Evolutionary conservation across 345 rosid species (phyloP).

Genomic region (Nephelium lappaceum): DNA sequence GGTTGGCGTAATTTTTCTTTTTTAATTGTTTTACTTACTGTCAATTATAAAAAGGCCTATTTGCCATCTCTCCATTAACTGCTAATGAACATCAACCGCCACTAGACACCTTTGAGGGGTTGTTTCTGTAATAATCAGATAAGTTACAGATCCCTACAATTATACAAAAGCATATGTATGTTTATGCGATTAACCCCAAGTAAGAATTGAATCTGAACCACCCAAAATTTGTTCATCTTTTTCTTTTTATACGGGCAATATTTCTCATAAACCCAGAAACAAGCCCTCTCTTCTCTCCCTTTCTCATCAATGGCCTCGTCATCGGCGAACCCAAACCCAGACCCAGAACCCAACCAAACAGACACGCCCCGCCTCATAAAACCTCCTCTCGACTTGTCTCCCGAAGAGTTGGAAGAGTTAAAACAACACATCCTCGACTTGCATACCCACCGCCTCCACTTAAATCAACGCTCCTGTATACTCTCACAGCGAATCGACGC

Average conservation of each 20-base stretch:
- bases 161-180: too few relatives aligned
- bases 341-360: not conserved
- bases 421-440: constrained; percentile 49
- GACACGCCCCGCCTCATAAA: constrained; percentile 46
- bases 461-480: constrained; percentile 66
- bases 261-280: not conserved
- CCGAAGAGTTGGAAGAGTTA: constrained; percentile 55
- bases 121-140: too few relatives aligned
- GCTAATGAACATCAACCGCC: too few relatives aligned
- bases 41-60: too few relatives aligned
- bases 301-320: constrained; percentile 18
- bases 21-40: too few relatives aligned
- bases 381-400: constrained; percentile 53
- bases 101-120: too few relatives aligned
- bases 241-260: constrained; percentile 14
- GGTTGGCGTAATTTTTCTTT: too few relatives aligned
- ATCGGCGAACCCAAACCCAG: constrained; percentile 22
- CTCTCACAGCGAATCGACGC: constrained; percentile 64
- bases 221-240: not conserved
- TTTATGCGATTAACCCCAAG: too few relatives aligned
- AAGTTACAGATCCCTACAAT: too few relatives aligned
- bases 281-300: not conserved
- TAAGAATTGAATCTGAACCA: too few relatives aligned
- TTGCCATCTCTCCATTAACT: too few relatives aligned
- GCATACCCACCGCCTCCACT: constrained; percentile 61